Conservation (phyloP, 352 stramenopile genomes). For the Globisporangium polare region DNA sequence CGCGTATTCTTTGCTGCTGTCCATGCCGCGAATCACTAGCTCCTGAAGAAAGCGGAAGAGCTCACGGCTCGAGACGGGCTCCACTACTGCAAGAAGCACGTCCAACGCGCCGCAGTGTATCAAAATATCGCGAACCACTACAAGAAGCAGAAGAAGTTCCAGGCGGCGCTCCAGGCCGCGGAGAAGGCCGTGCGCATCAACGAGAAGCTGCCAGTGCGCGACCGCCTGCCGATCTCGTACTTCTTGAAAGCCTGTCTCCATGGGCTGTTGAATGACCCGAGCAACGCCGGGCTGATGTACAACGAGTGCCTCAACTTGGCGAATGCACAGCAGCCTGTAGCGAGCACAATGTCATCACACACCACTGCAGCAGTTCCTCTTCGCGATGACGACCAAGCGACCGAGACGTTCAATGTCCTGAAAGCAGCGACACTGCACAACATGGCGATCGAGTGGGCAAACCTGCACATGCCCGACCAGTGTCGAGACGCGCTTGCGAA, state of each 20-base stretch:
- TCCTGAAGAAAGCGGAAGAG: conserved; percentile 66
- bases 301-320: conserved; percentile 43
- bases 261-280: conserved; percentile 47
- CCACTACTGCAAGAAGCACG: conserved; percentile 59
- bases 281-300: conserved; percentile 65
- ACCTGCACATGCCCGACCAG: conserved; percentile 56
- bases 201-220: conserved; percentile 40
- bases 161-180: conserved; percentile 52
- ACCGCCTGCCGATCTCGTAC: conserved; percentile 58
- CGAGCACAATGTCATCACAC: not conserved
- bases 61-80: conserved; percentile 51
- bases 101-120: conserved; percentile 58
- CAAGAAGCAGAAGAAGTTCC: conserved; percentile 75
- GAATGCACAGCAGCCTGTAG: conserved; percentile 26
- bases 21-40: too few species aligned
- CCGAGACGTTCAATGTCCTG: conserved; percentile 46
- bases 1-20: not conserved
- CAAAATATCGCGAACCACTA: conserved; percentile 67
- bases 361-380: not conserved
- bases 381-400: conserved; percentile 11
- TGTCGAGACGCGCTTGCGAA: conserved; percentile 48
- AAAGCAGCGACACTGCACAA: conserved; percentile 65
- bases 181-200: conserved; percentile 63
- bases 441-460: conserved; percentile 68
- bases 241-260: conserved; percentile 61